Base-by-base conservation (phyloP, 305 asterid species). In the Rubia tinctorum region DNA sequence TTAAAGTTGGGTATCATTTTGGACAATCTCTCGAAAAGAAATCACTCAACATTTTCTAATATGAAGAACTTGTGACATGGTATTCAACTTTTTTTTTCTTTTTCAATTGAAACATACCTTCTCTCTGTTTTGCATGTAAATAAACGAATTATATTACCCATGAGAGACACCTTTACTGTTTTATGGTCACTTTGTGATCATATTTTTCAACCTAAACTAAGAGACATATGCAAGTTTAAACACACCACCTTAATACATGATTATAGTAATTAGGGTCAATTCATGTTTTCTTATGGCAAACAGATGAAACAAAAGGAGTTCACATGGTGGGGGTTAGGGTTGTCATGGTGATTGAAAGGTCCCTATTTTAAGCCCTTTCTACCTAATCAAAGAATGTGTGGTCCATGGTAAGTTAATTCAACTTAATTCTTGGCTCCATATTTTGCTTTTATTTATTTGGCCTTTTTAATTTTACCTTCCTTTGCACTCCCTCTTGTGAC, bases 281-380 rank as follows among this genome's bases (percentile, higher is more conserved):
- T 13, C 51, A 45, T 45, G 27, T 22, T 1, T 25, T 80, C 80
- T 49, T 43, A 34, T 53, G 75, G 70, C n/a, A 15, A 7, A 17
- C 17, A 51, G 5, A 65, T 59, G 71, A 69, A 75, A 76, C 81
- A 79, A 77, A 80, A 64, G 25, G 17, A 79, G 30, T 60, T 83
- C 89, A 81, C 87, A 69, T 82, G 85, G 85, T 78, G 78, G 80
- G 65, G 84, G 78, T 7, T 77, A 76, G 25, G 73, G 42, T 11
- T 23, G 20, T 61, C 15, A 34, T 30, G 67, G 78, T 55, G 60
- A 59, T 73, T 75, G 81, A 82, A 82, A 85, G 82, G 82, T 73
- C 69, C 79, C 75, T 51, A 15, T n/a, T 66, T 69, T 65, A 66
- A 45, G 5, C 72, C 81, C 81, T 79, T 85, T 82, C 76, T 79